A percentile compares a stretch with the other conserved stretches of the same genome.
Evolutionary conservation across 208 protist genomes (phyloP).

Genomic region (Endotrypanum monterogeii): DNA sequence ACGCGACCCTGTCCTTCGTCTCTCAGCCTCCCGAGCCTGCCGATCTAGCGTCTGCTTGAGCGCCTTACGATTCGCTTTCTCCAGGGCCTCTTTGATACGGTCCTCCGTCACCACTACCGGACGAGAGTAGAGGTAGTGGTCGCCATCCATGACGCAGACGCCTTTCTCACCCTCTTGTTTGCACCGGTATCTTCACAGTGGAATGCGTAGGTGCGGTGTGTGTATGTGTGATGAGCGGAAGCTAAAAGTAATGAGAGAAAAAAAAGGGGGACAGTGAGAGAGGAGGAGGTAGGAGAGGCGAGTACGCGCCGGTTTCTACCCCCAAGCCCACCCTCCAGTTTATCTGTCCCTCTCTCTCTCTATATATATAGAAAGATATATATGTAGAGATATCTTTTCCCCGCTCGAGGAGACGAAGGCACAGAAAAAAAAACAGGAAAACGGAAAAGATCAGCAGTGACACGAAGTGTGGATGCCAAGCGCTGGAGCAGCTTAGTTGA

Average conservation of each 20-base stretch:
- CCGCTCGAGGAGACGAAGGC: background rate
- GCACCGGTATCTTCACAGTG: background rate
- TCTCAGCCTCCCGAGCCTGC: constrained; percentile 57
- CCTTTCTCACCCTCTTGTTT: background rate
- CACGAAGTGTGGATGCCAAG: no score
- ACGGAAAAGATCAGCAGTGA: background rate
- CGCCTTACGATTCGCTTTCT: constrained; percentile 66
- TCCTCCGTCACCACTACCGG: constrained; percentile 70
- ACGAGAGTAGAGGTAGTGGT: constrained; percentile 41
- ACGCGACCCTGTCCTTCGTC: constrained; percentile 27
- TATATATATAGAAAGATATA: no score
- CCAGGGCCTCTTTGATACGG: constrained; percentile 48
- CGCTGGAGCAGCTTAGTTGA: background rate
- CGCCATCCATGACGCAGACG: constrained; percentile 11
- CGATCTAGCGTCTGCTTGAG: constrained; percentile 67
- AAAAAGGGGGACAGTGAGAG: no score
- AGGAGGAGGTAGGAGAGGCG: no score
- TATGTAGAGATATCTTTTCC: background rate
- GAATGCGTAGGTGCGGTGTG: background rate
- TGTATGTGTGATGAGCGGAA: background rate
- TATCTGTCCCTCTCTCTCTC: no score
- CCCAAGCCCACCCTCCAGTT: no score
- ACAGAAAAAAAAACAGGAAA: background rate
- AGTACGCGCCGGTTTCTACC: background rate
- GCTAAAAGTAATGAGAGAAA: background rate